These are phyloP conservation scores for Amanita subjunquillea DNA, from an alignment of 768 basidiomycete species.

Conservation along the genomic window DNA sequence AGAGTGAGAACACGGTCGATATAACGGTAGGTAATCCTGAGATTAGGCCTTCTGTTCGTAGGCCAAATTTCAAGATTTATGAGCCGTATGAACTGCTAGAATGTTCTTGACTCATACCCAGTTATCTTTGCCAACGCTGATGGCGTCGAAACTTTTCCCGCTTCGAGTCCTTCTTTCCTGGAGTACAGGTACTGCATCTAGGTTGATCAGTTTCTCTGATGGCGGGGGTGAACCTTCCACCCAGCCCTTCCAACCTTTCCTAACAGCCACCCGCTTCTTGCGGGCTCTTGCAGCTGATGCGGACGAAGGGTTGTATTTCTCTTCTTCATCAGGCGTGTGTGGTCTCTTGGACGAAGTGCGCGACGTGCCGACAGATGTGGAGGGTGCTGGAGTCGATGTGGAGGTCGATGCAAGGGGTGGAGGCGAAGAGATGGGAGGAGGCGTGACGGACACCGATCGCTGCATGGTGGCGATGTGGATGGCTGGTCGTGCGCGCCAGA, in stretches of 20 bases:
- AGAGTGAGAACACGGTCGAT: neutral
- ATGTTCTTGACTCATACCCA: slow-evolving; percentile 44
- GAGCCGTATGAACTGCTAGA: neutral
- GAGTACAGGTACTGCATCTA: slow-evolving; percentile 61
- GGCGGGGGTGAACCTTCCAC: slow-evolving; percentile 78
- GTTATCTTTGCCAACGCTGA: slow-evolving; percentile 64
- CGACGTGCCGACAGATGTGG: slow-evolving; percentile 62
- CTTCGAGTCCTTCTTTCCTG: slow-evolving; percentile 73
- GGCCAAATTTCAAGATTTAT: slow-evolving; percentile 4
- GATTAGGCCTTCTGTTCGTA: neutral
- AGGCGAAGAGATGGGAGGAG: slow-evolving; percentile 47
- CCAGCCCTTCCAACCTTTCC: slow-evolving; percentile 89
- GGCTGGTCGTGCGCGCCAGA: slow-evolving; percentile 63
- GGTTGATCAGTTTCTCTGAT: slow-evolving; percentile 72
- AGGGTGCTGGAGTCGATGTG: slow-evolving; percentile 66
- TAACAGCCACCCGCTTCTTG: slow-evolving; percentile 54
- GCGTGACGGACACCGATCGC: slow-evolving; percentile 66
- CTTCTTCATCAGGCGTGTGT: slow-evolving; percentile 60
- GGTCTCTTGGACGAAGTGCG: slow-evolving; percentile 75
- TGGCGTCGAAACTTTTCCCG: slow-evolving; percentile 78
- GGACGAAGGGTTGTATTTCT: slow-evolving; percentile 21
- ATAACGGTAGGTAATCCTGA: neutral
- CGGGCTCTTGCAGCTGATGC: slow-evolving; percentile 23
- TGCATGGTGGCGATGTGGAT: slow-evolving; percentile 64
- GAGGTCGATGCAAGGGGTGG: slow-evolving; percentile 43